Evolutionary conservation across 2,329 filamentous ascomycete species (phyloP), one percentile per base, ranked within the genome.

Genomic region (Albifimbria verrucaria): DNA sequence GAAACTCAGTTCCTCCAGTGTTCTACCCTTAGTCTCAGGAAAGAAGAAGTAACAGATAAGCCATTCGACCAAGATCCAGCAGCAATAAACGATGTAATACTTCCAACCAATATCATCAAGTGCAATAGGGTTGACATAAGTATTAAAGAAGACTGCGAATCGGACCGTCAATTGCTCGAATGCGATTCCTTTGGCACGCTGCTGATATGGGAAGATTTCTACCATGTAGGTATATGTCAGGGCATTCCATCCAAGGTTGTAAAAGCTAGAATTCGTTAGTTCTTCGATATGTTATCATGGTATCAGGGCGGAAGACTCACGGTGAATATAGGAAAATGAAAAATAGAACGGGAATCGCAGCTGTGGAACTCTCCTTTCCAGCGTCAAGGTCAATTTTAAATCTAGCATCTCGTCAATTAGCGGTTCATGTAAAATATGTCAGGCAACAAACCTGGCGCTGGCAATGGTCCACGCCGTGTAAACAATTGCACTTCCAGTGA

Each of bases 201-300:
- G 59, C 21, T 54, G 47, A 51, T 57, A 62, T 10, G 57, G 60
- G 46, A 58, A 61, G 23, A 62, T 61, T 48, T 62, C 59, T 10
- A 57, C 52, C 7, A 55, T 52, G 55, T 62, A 62, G 3, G 57
- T 50, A 20, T 58, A 60, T 0, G 77, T 76, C 24, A 82, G 67
- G 4, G 79, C 74, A 52, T 80, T 80, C 65, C 79, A 79, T 12
- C 75, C 78, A 47, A 81, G 71, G 56, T 80, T 80, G 62, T 81
- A 82, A 59, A 70, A 71, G 26, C 76, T 71, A 51, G 66, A 69
- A 62, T 28, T 11, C 3, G 45, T 41, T 23, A 44, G 20, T 15
- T 48, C 42, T 45, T 41, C 47, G 32, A 52, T 49, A 21, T 49
- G 48, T 7, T 51, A 36, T 36, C 50, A 46, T 2, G 23, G 49